A percentile compares a stretch with the other conserved stretches of the same genome.
These are phyloP conservation scores for Podila epigama DNA, from an alignment of 192 early-diverging fungal genomes.

Conservation along the genomic window DNA sequence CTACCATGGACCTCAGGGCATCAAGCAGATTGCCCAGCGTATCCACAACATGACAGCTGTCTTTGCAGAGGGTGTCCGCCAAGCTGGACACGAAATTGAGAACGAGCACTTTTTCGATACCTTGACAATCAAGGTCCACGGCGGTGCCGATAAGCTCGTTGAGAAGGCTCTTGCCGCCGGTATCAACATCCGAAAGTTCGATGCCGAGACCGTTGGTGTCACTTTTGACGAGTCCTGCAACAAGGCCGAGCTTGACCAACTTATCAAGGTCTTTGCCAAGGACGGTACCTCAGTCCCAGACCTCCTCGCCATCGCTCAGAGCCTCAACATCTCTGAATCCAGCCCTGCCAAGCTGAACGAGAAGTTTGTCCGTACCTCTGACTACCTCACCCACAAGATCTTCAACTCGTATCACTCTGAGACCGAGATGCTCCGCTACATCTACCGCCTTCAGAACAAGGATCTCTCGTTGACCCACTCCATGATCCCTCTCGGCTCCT, in stretches of 20 bases:
- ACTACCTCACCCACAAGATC: conserved; percentile 88
- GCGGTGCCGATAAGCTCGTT: conserved; percentile 69
- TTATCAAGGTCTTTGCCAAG: conserved; percentile 82
- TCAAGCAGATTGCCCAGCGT: conserved; percentile 89
- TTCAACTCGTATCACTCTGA: conserved; percentile 98
- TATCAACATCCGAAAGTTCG: conserved; percentile 91
- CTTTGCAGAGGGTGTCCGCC: conserved; percentile 77
- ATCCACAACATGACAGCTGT: conserved; percentile 91
- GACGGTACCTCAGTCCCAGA: conserved; percentile 58
- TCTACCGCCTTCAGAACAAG: conserved; percentile 93
- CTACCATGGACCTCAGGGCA: conserved; percentile 96
- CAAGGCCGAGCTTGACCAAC: conserved; percentile 79
- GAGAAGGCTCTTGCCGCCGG: conserved; percentile 73
- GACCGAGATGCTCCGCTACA: conserved; percentile 98
- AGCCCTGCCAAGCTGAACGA: conserved; percentile 63
- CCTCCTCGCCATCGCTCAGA: conserved; percentile 55
- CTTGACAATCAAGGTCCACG: conserved; percentile 78
- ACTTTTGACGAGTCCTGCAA: conserved; percentile 94
- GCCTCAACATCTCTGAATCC: conserved; percentile 57
- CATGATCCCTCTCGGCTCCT: conserved; percentile 98
- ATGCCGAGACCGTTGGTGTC: conserved; percentile 78
- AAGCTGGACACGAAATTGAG: conserved; percentile 82
- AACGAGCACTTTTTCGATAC: conserved; percentile 96
- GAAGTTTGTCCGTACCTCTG: conserved; percentile 73
- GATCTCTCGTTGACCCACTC: conserved; percentile 98